Evolutionary conservation across 2,329 filamentous ascomycete species (phyloP).

Genomic region (Pseudogymnoascus sp.): DNA sequence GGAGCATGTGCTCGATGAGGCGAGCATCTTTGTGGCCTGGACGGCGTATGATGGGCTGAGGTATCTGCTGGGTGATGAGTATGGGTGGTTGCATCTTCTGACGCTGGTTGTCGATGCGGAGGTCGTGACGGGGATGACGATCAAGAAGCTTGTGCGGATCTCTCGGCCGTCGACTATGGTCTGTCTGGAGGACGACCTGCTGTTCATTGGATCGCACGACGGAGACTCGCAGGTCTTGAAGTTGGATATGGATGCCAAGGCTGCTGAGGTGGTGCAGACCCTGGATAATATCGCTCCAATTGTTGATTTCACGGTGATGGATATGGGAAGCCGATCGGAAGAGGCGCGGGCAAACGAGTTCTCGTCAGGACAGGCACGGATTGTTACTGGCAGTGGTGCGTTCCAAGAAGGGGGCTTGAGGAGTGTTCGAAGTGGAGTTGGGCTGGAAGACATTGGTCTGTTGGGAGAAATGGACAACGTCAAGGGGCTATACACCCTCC

Average conservation of each 20-base stretch:
- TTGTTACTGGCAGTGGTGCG: slow-evolving; percentile 87
- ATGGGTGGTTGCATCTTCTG: slow-evolving; percentile 76
- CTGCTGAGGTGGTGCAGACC: slow-evolving; percentile 58
- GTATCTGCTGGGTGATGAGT: slow-evolving; percentile 89
- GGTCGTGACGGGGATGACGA: slow-evolving; percentile 64
- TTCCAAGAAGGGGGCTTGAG: slow-evolving; percentile 82
- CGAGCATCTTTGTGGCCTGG: slow-evolving; percentile 89
- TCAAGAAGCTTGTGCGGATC: slow-evolving; percentile 58
- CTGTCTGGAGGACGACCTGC: slow-evolving; percentile 63
- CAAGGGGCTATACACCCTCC: slow-evolving; percentile 64
- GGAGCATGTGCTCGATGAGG: slow-evolving; percentile 58
- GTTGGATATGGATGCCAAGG: slow-evolving; percentile 44
- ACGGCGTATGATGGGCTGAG: slow-evolving; percentile 71
- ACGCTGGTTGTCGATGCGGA: slow-evolving; percentile 60
- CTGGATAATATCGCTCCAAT: slow-evolving; percentile 84
- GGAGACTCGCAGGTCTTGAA: slow-evolving; percentile 81
- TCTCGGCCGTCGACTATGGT: slow-evolving; percentile 73
- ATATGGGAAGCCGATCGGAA: slow-evolving; percentile 67
- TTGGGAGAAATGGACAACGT: slow-evolving; percentile 72
- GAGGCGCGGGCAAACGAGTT: slow-evolving; percentile 47
- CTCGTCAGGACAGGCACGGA: slow-evolving; percentile 85
- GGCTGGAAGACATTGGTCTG: slow-evolving; percentile 78
- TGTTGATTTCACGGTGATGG: slow-evolving; percentile 91
- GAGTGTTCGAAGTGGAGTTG: slow-evolving; percentile 88
- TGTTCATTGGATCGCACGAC: slow-evolving; percentile 88